These are phyloP conservation scores for Leccinum fibrillosum DNA, from an alignment of 768 basidiomycete genomes.

Conservation along the genomic window DNA sequence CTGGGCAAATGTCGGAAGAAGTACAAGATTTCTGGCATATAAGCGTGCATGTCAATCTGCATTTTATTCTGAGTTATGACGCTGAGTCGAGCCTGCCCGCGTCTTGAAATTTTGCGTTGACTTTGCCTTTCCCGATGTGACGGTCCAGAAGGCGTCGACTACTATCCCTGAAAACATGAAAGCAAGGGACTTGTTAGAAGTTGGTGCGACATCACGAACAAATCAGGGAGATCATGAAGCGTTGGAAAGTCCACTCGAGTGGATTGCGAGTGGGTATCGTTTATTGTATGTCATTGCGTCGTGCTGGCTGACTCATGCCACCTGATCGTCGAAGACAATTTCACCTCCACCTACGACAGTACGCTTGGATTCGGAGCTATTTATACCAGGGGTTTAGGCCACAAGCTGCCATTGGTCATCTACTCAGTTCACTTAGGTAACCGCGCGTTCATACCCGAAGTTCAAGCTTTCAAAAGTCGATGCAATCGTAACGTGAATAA, in stretches of 20 bases:
- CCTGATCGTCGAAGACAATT: background rate
- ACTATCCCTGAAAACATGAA: slow-evolving; percentile 50
- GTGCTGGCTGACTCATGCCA: background rate
- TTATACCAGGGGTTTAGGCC: slow-evolving; percentile 91
- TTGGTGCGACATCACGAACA: background rate
- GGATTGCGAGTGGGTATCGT: too few species aligned
- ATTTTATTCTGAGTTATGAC: slow-evolving; percentile 7
- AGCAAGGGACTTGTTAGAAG: slow-evolving; percentile 38
- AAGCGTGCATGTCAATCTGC: slow-evolving; percentile 49
- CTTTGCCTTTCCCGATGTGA: slow-evolving; percentile 86
- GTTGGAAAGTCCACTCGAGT: too few species aligned
- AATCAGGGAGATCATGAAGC: background rate
- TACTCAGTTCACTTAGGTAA: slow-evolving; percentile 57
- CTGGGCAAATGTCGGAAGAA: slow-evolving; percentile 61
- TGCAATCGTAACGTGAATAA: background rate
- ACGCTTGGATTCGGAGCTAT: slow-evolving; percentile 47
- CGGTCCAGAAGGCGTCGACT: slow-evolving; percentile 72
- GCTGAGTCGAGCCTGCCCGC: slow-evolving; percentile 56
- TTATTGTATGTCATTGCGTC: too few species aligned
- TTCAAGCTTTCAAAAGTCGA: background rate
- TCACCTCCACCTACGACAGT: background rate
- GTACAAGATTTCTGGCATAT: slow-evolving; percentile 91
- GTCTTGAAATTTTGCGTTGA: slow-evolving; percentile 69
- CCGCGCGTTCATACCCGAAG: background rate
- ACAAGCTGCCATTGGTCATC: slow-evolving; percentile 75